Conservation (phyloP, 768 basidiomycete genomes). For the Suillus subalutaceus region DNA sequence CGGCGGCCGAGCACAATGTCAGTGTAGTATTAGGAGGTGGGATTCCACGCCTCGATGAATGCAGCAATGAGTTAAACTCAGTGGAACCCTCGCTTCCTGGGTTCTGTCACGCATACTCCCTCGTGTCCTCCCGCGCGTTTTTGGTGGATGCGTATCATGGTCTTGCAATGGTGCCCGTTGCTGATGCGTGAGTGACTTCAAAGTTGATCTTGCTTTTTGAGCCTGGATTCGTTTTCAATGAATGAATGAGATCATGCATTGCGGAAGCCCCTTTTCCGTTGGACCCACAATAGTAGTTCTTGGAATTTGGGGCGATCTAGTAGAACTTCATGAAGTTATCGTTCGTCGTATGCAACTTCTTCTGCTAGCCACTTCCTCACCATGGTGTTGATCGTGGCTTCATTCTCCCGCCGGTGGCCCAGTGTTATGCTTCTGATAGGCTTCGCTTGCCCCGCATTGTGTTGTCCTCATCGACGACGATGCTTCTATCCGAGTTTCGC, state of each 20-base stretch:
- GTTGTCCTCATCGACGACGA: background rate
- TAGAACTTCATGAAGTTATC: background rate
- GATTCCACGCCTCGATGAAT: slow-evolving; percentile 2
- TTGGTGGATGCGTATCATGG: slow-evolving; percentile 81
- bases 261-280: background rate
- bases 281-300: background rate
- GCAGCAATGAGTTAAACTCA: slow-evolving; percentile 7
- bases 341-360: background rate
- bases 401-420: background rate
- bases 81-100: slow-evolving; percentile 28
- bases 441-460: background rate
- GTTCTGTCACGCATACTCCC: slow-evolving; percentile 44
- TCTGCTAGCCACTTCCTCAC: background rate
- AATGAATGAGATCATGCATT: background rate
- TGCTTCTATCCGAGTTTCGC: background rate
- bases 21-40: slow-evolving; percentile 4
- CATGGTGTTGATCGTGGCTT: background rate
- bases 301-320: background rate
- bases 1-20: slow-evolving; percentile 2
- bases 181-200: slow-evolving; percentile 64
- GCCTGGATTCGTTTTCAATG: background rate
- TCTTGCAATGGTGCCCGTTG: slow-evolving; percentile 82
- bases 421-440: slow-evolving; percentile 1
- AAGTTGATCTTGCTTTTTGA: background rate
- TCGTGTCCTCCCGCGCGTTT: slow-evolving; percentile 85